A percentile compares a stretch with the other conserved stretches of the same genome.
Evolutionary conservation across 495 filamentous ascomycete genomes (phyloP).

Genomic region (Podospora pseudopauciseta): DNA sequence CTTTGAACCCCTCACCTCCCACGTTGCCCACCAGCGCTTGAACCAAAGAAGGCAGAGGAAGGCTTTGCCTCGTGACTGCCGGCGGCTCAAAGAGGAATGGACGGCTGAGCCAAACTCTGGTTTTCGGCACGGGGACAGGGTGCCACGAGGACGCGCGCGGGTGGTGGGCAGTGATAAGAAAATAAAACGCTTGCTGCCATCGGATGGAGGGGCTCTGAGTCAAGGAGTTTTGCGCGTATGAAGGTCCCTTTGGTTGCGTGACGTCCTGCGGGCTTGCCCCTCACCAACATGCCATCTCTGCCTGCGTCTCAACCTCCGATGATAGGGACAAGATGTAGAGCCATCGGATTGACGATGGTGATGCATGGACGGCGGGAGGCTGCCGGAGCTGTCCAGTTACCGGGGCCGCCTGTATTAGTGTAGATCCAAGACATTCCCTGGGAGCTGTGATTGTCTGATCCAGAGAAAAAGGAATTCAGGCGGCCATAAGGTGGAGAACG

Average conservation of each 20-base stretch:
- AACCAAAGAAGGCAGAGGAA: slow-evolving; percentile 2
- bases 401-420: not conserved
- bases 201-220: slow-evolving; percentile 26
- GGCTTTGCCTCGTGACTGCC: slow-evolving; percentile 15
- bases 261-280: slow-evolving; percentile 11
- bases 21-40: not conserved
- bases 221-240: slow-evolving; percentile 7
- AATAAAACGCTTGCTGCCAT: slow-evolving; percentile 9
- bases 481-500: not conserved
- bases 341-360: not conserved
- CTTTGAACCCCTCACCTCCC: not conserved
- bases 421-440: not conserved
- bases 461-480: not conserved
- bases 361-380: not conserved
- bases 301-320: not conserved
- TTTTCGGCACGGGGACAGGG: not conserved
- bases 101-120: slow-evolving; percentile 1
- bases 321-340: not conserved
- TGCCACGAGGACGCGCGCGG: slow-evolving; percentile 4
- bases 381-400: not conserved
- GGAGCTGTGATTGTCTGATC: not conserved
- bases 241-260: slow-evolving; percentile 6
- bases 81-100: not conserved
- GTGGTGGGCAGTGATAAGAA: slow-evolving; percentile 11
- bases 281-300: slow-evolving; percentile 8